These are phyloP conservation scores for Syzygium syzygioides DNA, from an alignment of 441 rosid species.

Conservation along the genomic window DNA sequence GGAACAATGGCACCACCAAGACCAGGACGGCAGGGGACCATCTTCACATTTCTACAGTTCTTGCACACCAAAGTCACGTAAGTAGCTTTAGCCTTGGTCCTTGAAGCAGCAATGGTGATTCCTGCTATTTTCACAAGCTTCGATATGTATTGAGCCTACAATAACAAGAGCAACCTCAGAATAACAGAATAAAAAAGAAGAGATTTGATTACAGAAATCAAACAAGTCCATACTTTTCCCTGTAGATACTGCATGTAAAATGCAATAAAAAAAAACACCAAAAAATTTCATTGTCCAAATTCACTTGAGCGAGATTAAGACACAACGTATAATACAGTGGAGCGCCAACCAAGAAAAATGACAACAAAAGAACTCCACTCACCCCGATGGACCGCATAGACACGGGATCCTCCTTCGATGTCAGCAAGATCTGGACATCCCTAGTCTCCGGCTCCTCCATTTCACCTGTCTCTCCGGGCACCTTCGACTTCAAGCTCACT, in stretches of 20 bases:
- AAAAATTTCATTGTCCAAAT: neutral
- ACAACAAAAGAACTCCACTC: slow-evolving; percentile 1
- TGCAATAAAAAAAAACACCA: neutral
- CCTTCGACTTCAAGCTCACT: slow-evolving; percentile 70
- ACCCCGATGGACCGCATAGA: slow-evolving; percentile 89
- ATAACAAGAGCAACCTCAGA: neutral
- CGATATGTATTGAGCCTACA: slow-evolving; percentile 83
- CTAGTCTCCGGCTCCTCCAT: slow-evolving; percentile 64
- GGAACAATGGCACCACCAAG: slow-evolving; percentile 99
- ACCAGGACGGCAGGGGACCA: slow-evolving; percentile 88
- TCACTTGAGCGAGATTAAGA: neutral
- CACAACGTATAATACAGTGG: neutral
- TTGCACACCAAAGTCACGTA: slow-evolving; percentile 79
- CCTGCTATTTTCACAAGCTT: slow-evolving; percentile 85
- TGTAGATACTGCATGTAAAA: neutral
- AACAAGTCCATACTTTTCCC: neutral
- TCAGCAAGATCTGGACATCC: slow-evolving; percentile 77
- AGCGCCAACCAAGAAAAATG: neutral
- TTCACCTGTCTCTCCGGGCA: slow-evolving; percentile 68
- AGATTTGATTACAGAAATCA: neutral
- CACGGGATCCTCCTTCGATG: slow-evolving; percentile 76
- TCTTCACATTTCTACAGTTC: slow-evolving; percentile 71
- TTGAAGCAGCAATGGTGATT: slow-evolving; percentile 92
- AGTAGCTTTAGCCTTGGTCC: slow-evolving; percentile 93
- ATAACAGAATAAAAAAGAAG: neutral